phyloP scores from a whole-genome alignment of 1,284 basidiomycete genomes.

The Phlebopus sp. region DNA sequence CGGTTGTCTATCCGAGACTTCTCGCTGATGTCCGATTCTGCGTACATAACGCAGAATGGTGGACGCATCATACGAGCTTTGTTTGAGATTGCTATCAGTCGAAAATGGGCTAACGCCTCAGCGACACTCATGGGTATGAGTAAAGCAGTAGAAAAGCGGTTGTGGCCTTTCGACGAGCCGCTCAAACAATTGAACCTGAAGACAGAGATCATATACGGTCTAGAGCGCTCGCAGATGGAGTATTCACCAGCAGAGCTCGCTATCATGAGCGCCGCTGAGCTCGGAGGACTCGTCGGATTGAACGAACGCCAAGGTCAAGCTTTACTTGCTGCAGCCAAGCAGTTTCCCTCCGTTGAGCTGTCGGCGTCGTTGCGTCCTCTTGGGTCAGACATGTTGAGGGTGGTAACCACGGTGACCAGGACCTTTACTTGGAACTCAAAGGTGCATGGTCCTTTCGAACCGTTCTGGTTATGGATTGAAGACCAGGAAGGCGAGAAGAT shows the following conservation, averaged over 20 bases:
- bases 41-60: constrained; percentile 91
- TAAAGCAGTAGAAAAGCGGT: constrained; percentile 88
- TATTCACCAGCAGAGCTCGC: constrained; percentile 78
- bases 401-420: constrained; percentile 64
- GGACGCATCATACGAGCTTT: constrained; percentile 93
- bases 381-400: constrained; percentile 79
- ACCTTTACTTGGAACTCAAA: constrained; percentile 85
- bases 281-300: constrained; percentile 83
- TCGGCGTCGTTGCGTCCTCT: constrained; percentile 76
- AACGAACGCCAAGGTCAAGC: constrained; percentile 86
- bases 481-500: constrained; percentile 79
- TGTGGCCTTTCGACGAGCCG: constrained; percentile 98
- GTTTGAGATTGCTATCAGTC: constrained; percentile 90
- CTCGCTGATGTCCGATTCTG: constrained; percentile 93
- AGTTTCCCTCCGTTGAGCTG: constrained; percentile 81
- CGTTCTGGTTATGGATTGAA: constrained; percentile 97
- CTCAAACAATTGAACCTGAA: constrained; percentile 80
- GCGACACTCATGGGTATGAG: constrained; percentile 86
- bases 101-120: constrained; percentile 86
- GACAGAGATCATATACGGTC: constrained; percentile 76
- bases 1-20: constrained; percentile 86
- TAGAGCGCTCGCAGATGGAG: constrained; percentile 85
- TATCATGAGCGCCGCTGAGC: constrained; percentile 66
- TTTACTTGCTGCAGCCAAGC: constrained; percentile 77
- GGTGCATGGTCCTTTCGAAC: constrained; percentile 76